These are phyloP conservation scores for Suhomyces canberraensis DNA, from an alignment of 805 yeast species.

Conservation along the genomic window DNA sequence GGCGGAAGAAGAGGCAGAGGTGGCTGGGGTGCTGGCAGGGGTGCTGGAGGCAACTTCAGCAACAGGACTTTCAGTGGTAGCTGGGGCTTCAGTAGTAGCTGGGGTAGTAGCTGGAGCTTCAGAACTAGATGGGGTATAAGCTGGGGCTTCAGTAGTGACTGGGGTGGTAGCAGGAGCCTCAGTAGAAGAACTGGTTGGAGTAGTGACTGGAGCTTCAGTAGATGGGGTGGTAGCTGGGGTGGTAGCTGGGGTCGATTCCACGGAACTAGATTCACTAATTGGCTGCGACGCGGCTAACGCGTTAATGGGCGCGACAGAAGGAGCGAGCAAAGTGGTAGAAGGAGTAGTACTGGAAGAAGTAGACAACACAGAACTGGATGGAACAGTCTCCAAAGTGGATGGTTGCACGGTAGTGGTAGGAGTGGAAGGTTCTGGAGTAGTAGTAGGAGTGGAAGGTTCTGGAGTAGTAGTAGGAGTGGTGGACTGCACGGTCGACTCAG, in stretches of 20 bases:
- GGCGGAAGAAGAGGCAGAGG: conserved; percentile 17
- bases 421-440: conserved; percentile 1
- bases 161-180: conserved; percentile 4
- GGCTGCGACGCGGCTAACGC: too few species aligned
- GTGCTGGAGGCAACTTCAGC: conserved; percentile 2
- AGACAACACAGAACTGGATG: too few species aligned
- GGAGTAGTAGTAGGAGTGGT: conserved; percentile 1
- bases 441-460: neutral
- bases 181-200: neutral
- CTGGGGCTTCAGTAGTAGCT: conserved; percentile 6
- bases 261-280: too few species aligned
- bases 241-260: too few species aligned
- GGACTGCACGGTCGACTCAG: conserved; percentile 3
- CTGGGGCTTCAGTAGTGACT: neutral
- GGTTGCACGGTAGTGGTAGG: conserved; percentile 1
- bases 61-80: conserved; percentile 4
- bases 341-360: too few species aligned
- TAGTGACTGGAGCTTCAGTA: neutral
- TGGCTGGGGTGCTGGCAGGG: conserved; percentile 3
- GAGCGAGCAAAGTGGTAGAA: too few species aligned
- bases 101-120: conserved; percentile 13
- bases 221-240: conserved; percentile 2
- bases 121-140: conserved; percentile 9
- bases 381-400: too few species aligned
- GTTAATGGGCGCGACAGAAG: too few species aligned